A percentile compares a stretch with the other conserved stretches of the same genome.
phyloP scores from a whole-genome alignment of 257 asterid genomes.

The Scutellaria galericulata region DNA sequence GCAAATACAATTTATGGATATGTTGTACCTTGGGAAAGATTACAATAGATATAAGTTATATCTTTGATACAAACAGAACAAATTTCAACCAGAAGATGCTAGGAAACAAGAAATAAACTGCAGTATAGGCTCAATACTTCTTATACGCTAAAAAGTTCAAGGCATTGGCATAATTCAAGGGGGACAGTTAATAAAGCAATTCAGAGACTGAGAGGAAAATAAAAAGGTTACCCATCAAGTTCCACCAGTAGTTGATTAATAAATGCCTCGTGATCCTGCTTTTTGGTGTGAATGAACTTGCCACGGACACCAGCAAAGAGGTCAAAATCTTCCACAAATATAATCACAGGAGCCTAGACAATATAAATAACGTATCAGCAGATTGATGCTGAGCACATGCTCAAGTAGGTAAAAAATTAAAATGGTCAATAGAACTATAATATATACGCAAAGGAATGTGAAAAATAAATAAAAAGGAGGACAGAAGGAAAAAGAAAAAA shows the following conservation, averaged over 20 bases:
- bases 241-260: conserved; percentile 98
- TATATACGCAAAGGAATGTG: conserved; percentile 15
- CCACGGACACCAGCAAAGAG: conserved; percentile 99
- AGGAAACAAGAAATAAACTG: conserved; percentile 24
- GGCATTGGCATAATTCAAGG: conserved; percentile 10
- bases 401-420: neutral
- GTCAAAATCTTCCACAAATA: conserved; percentile 97
- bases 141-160: conserved; percentile 9
- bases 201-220: conserved; percentile 20
- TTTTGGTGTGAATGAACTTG: conserved; percentile 80
- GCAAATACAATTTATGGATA: conserved; percentile 10
- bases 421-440: conserved; percentile 23
- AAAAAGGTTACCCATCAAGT: conserved; percentile 81
- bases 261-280: conserved; percentile 97
- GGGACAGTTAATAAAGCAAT: conserved; percentile 9
- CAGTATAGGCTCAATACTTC: conserved; percentile 20
- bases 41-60: neutral
- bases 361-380: conserved; percentile 35
- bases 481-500: conserved; percentile 4
- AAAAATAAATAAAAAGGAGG: neutral
- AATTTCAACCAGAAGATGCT: neutral
- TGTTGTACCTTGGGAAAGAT: conserved; percentile 7
- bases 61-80: neutral
- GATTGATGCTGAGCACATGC: conserved; percentile 33
- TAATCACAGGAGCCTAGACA: conserved; percentile 95